Evolutionary conservation across 2,329 filamentous ascomycete species (phyloP), one percentile per base, ranked within the genome.

Genomic region (Trichoderma endophyticum): DNA sequence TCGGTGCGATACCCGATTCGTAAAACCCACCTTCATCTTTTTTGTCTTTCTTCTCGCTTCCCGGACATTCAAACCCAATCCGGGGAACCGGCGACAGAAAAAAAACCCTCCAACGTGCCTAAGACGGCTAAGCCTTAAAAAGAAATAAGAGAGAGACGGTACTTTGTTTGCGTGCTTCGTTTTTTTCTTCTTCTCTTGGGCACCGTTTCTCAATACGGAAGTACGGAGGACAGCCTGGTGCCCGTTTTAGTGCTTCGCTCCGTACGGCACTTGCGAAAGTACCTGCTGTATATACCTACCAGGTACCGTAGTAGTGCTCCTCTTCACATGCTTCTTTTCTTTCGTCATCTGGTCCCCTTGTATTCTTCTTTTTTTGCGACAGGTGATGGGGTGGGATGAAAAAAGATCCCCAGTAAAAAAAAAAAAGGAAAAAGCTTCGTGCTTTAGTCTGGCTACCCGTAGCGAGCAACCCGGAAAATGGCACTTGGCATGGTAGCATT

Each of bases 1-100:
- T 60, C 62, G 39, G 62, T 65, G 62, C 62, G 62, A 34, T 65
- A 65, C 62, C 62, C 59, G 59, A 61, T 61, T 61, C 59, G 59
- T 61, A 51, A 61, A 21, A 14, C 32, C 59, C 32, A n/a, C 30
- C 15, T 59, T 57, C 43, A 4, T 39, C 36, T 39, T 39, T 39
- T 39, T 18, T 39, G 14, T 39, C 14, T 8, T 39, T 39, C 15
- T 18, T 39, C 60, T 26, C 34, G 24, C 36, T 63, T 48, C 43
- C 62, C 36, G 62, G 39, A 54, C 62, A 30, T 51, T 65, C 62
- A 65, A 54, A 24, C 62, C 62, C 61, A 51, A 64, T 64, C 61
- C 18, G 61, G 61, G 61, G 61, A 15, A 28, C n/a, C 43, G 43
- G 43, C 43, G n/a, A 51, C 43, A 51, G 11, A 18, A 39, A 8